Percentiles rank a stretch among this genome's conserved stretches.
Conservation (phyloP, 257 asterid genomes). For the Solanum tacnaense region DNA sequence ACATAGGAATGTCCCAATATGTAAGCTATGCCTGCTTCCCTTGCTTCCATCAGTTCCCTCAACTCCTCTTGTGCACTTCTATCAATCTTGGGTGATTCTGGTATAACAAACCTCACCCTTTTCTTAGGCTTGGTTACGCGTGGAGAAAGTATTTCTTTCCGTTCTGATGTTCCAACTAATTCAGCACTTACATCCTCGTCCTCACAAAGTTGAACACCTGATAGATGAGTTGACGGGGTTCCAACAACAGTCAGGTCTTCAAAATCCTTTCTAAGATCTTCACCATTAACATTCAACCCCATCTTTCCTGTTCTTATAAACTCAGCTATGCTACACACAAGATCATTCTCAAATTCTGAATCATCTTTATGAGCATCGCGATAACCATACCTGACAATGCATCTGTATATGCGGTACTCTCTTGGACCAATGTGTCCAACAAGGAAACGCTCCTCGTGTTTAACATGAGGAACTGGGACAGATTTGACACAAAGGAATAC, state of each 20-base stretch:
- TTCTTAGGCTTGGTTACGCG: slow-evolving; percentile 26
- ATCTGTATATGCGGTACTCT: slow-evolving; percentile 64
- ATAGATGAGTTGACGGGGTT: slow-evolving; percentile 48
- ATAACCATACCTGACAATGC: slow-evolving; percentile 83
- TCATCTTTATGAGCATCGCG: slow-evolving; percentile 84
- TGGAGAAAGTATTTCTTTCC: slow-evolving; percentile 29
- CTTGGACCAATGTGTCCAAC: slow-evolving; percentile 78
- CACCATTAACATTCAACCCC: slow-evolving; percentile 5
- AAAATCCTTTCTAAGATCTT: neutral
- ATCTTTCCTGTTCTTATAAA: slow-evolving; percentile 44
- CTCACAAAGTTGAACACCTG: slow-evolving; percentile 27
- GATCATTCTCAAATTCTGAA: slow-evolving; percentile 62
- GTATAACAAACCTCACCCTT: slow-evolving; percentile 63
- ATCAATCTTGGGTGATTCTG: slow-evolving; percentile 54
- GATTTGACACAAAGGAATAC: slow-evolving; percentile 80
- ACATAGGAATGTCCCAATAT: slow-evolving; percentile 79
- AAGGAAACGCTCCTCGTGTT: slow-evolving; percentile 67
- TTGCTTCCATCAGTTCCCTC: slow-evolving; percentile 69
- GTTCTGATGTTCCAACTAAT: slow-evolving; percentile 38
- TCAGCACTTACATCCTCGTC: neutral
- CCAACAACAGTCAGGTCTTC: slow-evolving; percentile 73
- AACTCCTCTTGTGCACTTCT: slow-evolving; percentile 41
- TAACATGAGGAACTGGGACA: slow-evolving; percentile 77
- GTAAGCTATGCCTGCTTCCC: slow-evolving; percentile 81
- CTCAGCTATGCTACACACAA: slow-evolving; percentile 78